Base-by-base conservation (phyloP, 257 asterid species). In the Penstemon barbatus region DNA sequence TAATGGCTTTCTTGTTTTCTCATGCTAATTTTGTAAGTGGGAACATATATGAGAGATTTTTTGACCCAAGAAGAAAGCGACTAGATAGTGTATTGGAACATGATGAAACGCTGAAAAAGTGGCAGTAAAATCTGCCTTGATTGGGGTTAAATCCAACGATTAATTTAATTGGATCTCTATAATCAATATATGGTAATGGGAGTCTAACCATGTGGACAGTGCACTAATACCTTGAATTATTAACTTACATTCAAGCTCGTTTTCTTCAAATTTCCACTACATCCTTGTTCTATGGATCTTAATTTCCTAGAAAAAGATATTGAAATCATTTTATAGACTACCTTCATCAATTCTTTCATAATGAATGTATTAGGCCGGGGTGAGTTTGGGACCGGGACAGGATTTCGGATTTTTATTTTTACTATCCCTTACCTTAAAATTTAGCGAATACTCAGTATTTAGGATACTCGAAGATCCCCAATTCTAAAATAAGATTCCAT, bases 121-220 rank as follows among this genome's bases (percentile, higher is more conserved):
- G 43, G 57, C 70, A 50, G 37, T 50, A 54, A 65, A 65, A 51
- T 51, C 70, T 11, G 70, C 70, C 50, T 53, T 51, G 38, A 65
- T 65, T 53, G 4, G 7, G 53, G 46, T 64, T 60, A 9, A 25
- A 25, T 12, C 49, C 40, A 40, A 5, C 44, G 6, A 59, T 39
- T 58, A 3, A 8, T 36, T 36, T 25, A 25, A 25, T 25, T 25
- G 33, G 33, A 25, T 25, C 33, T 25, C 33, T 25, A 25, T 25
- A 25, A 1, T 25, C 33, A 25, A 25, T 15, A 15, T 15, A 15
- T 25, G 33, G 54, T 5, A 49, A 13, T 49, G 54, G 54, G n/a
- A 49, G 12, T 49, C 54, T 49, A 49, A 49, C 54, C 54, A 49
- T 49, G 54, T 49, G 54, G 18, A 15, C 54, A 25, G 33, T 25